Evolutionary conservation across 2,329 filamentous ascomycete genomes (phyloP).

Genomic region (Colletotrichum graminicola): DNA sequence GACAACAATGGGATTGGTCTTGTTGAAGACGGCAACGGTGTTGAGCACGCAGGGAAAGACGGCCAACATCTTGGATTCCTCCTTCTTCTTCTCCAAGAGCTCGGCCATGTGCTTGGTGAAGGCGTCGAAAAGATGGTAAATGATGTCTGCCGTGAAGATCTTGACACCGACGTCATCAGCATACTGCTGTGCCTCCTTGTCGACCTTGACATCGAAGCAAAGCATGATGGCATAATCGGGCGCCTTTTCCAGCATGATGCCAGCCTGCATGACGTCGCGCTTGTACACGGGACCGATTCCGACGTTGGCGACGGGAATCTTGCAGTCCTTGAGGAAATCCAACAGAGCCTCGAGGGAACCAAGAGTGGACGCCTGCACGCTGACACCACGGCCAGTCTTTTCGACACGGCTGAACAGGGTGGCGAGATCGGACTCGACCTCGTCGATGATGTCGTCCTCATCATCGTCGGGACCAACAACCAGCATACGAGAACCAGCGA

Average conservation of each 20-base stretch:
- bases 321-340: slow-evolving; percentile 94
- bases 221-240: slow-evolving; percentile 99
- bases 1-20: slow-evolving; percentile 93
- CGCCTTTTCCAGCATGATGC: slow-evolving; percentile 95
- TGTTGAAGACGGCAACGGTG: slow-evolving; percentile 97
- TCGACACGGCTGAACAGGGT: slow-evolving; percentile 91
- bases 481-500: slow-evolving; percentile 93
- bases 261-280: slow-evolving; percentile 95
- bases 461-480: slow-evolving; percentile 96
- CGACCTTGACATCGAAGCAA: slow-evolving; percentile 99
- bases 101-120: slow-evolving; percentile 96
- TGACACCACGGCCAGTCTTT: slow-evolving; percentile 93
- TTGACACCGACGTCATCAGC: slow-evolving; percentile 96
- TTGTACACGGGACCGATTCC: slow-evolving; percentile 98
- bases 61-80: slow-evolving; percentile 93
- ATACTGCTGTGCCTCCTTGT: slow-evolving; percentile 93
- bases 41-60: slow-evolving; percentile 96
- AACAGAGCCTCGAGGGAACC: slow-evolving; percentile 96
- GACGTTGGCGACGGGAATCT: slow-evolving; percentile 98
- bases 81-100: slow-evolving; percentile 91
- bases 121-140: slow-evolving; percentile 97
- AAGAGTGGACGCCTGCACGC: slow-evolving; percentile 95
- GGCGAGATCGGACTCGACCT: slow-evolving; percentile 95
- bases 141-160: slow-evolving; percentile 98
- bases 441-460: slow-evolving; percentile 95